Conservation (phyloP, 2,329 filamentous ascomycete genomes). For the Paramyrothecium roridum region DNA sequence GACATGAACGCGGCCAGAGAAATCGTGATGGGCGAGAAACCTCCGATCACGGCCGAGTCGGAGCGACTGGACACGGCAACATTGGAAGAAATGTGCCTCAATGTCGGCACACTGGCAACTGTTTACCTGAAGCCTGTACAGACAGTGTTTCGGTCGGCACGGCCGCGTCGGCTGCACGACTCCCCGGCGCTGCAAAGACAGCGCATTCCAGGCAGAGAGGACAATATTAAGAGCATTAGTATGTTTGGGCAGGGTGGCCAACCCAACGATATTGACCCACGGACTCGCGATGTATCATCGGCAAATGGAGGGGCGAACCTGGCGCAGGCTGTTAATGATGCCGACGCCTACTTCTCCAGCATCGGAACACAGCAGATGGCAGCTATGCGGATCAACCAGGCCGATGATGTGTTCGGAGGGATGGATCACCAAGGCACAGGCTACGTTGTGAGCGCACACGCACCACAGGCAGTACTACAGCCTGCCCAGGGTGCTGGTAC, state of each 20-base stretch:
- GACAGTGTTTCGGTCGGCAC: slow-evolving; percentile 88
- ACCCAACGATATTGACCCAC: slow-evolving; percentile 46
- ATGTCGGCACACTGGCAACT: slow-evolving; percentile 91
- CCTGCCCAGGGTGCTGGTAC: slow-evolving; percentile 60
- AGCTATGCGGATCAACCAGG: slow-evolving; percentile 62
- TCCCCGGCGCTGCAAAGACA: slow-evolving; percentile 83
- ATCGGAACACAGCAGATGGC: slow-evolving; percentile 73
- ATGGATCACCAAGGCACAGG: slow-evolving; percentile 49
- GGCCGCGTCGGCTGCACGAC: slow-evolving; percentile 74
- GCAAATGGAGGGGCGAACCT: slow-evolving; percentile 44
- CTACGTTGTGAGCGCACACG: slow-evolving; percentile 79
- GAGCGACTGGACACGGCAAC: slow-evolving; percentile 90
- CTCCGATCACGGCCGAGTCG: slow-evolving; percentile 91
- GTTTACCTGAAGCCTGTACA: slow-evolving; percentile 98
- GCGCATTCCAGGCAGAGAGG: slow-evolving; percentile 48
- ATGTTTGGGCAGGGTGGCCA: slow-evolving; percentile 53
- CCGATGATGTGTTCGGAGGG: slow-evolving; percentile 61
- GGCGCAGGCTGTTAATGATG: slow-evolving; percentile 73
- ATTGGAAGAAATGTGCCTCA: slow-evolving; percentile 94
- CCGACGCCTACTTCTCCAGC: slow-evolving; percentile 84
- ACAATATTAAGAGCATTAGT: slow-evolving; percentile 58
- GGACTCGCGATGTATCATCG: slow-evolving; percentile 25
- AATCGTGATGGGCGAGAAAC: slow-evolving; percentile 97
- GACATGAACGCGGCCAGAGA: slow-evolving; percentile 83
- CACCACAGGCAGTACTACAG: slow-evolving; percentile 72